Base-by-base conservation (phyloP, 306 rosid species). In the Glycine soja region DNA sequence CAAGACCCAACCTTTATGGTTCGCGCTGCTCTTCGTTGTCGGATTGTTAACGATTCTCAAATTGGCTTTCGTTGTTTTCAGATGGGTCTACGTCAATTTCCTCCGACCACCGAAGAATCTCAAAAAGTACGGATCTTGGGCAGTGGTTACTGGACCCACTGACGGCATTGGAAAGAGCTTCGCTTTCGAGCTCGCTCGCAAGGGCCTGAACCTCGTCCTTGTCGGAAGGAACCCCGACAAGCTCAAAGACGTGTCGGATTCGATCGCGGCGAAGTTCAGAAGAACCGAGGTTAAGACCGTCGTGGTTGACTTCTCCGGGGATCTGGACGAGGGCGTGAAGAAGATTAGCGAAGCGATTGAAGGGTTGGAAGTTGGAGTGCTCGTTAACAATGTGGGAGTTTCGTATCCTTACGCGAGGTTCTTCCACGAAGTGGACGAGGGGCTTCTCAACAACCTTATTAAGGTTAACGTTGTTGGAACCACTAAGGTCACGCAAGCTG, bases 331-430 rank as follows among this genome's bases (percentile, higher is more conserved):
- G 8, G 99, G 98, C 2, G 79, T 92, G 56, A 3, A 0, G 40
- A 86, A 80, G 83, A 93, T 96, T 47, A 2, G 74, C 0, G 93
- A 88, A 54, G 85, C 85, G 0, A 88, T 93, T 38, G 92, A 96
- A 14, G 98, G 94, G 5, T 57, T 95, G 77, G 99, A 95, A 52
- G 85, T 95, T 72, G 99, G 99, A 34, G 87, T 92, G 58, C 34
- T 95, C 85, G 59, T 95, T 40, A 95, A 95, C 80, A 95, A 95
- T 64, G 98, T 92, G 4, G 99, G 99, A 14, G 51, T 93, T 1
- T 93, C 99, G 7, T 95, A 95, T 74, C 99, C 99, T 68, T 93
- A 95, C 6, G 98, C 94, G 2, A 93, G 97, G 46, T 95, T 82
- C 83, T 95, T 93, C 67, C 97, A 95, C 43, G 99, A 95, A 56